Base-by-base conservation (phyloP, 2,329 filamentous ascomycete species). In the Berkeleyomyces basicola region DNA sequence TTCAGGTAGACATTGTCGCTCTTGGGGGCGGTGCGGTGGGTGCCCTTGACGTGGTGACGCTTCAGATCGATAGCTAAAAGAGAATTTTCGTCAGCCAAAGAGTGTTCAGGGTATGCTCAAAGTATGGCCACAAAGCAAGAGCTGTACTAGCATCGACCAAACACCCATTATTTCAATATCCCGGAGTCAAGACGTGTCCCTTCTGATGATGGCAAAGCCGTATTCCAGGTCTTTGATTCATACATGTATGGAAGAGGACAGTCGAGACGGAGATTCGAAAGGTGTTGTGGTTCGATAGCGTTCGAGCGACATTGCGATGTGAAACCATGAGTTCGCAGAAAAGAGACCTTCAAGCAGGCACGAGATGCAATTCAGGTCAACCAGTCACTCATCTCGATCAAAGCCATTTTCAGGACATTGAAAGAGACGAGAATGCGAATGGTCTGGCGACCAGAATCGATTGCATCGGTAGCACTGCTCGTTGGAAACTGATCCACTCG, bases 1-100 rank as follows among this genome's bases (percentile, higher is more conserved):
- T 92, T 92, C 71, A 96, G 82, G 80, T 96, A 96, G 74, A 92
- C 89, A 83, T 96, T 96, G 82, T 95, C 88, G 81, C 88, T 95
- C 88, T 96, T 96, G 74, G 91, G 89, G 71, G 89, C 90, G 84
- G 88, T 90, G 78, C 90, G 89, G 83, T 96, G 90, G 69, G 82
- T 85, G 74, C 74, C 77, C 74, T 82, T 82, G 73, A 84, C 81
- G 76, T 87, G 84, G 78, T 86, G 83, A 71, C 78, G 78, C 76
- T 84, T 79, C 72, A 86, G 79, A 83, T 86, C 83, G 77, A 86
- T 85, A 84, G 83, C 82, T 85, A 77, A 74, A 73, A 73, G 73
- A 66, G 67, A 67, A 62, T 39, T 64, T 64, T 55, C 64, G 66
- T 67, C 66, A 67, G 66, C 66, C 66, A 62, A 62, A 64, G 63